Evolutionary conservation across 2,329 filamentous ascomycete genomes (phyloP).

Genomic region (Periconia macrospinosa): DNA sequence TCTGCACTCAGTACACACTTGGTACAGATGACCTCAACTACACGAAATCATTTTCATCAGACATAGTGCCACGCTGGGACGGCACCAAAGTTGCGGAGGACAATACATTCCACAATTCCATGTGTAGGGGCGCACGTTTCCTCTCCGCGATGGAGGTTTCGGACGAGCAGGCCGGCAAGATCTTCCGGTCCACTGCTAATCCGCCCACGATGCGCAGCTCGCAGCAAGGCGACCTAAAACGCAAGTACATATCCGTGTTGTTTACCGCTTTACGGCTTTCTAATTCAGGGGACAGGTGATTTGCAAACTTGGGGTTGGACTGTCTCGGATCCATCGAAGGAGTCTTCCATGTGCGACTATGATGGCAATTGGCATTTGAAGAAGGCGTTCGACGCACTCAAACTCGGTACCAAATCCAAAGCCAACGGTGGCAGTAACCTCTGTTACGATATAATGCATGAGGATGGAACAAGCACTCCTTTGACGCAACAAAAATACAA

Average conservation of each 20-base stretch:
- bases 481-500: slow-evolving; percentile 7
- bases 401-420: slow-evolving; percentile 11
- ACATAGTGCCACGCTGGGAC: too few relatives aligned
- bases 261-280: background rate
- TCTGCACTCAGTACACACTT: too few relatives aligned
- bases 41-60: too few relatives aligned
- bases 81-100: too few relatives aligned
- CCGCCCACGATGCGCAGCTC: slow-evolving; percentile 17
- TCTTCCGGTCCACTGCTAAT: slow-evolving; percentile 11
- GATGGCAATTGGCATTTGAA: slow-evolving; percentile 14
- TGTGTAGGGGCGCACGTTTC: slow-evolving; percentile 2
- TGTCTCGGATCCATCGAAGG: slow-evolving; percentile 1
- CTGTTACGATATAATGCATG: slow-evolving; percentile 21
- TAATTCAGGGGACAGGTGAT: background rate
- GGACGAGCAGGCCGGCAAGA: slow-evolving; percentile 10
- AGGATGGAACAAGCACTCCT: slow-evolving; percentile 4
- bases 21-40: too few relatives aligned
- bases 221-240: slow-evolving; percentile 13
- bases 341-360: slow-evolving; percentile 7
- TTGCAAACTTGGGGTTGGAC: slow-evolving; percentile 15
- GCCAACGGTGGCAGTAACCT: slow-evolving; percentile 14
- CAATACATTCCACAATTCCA: too few relatives aligned
- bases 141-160: slow-evolving; percentile 10
- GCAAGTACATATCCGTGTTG: background rate
- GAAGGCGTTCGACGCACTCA: slow-evolving; percentile 9